Percentiles rank a stretch among this genome's conserved stretches.
Conservation (phyloP, 2,329 filamentous ascomycete species). For the Phialemoniopsis sp. region DNA sequence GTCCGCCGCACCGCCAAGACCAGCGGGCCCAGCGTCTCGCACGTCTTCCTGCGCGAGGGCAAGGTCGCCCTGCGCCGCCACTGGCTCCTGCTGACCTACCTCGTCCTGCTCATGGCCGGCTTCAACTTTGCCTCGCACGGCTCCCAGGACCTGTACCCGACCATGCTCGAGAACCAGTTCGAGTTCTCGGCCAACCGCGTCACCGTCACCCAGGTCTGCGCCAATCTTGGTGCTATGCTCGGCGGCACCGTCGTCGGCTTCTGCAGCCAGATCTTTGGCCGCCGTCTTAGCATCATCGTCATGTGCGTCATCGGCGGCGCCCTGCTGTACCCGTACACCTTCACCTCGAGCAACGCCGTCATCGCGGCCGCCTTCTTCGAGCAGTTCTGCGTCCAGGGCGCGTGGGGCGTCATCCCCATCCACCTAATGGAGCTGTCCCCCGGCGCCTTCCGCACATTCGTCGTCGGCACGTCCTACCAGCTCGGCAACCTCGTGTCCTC, state of each 20-base stretch:
- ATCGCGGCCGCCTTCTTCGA: conserved; percentile 82
- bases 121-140: conserved; percentile 73
- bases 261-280: conserved; percentile 15
- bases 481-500: conserved; percentile 72
- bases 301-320: conserved; percentile 66
- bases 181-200: conserved; percentile 12
- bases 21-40: conserved; percentile 44
- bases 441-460: conserved; percentile 64
- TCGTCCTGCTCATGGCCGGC: conserved; percentile 82
- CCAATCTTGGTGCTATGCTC: conserved; percentile 63
- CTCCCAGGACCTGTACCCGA: conserved; percentile 42
- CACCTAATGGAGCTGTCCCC: conserved; percentile 73
- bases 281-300: conserved; percentile 63
- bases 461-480: conserved; percentile 70
- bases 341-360: conserved; percentile 55
- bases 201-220: conserved; percentile 63
- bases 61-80: conserved; percentile 69
- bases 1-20: conserved; percentile 44
- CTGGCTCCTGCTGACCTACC: conserved; percentile 75
- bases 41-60: conserved; percentile 65
- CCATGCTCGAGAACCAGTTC: conserved; percentile 45
- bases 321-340: conserved; percentile 80
- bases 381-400: conserved; percentile 64
- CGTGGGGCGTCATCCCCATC: conserved; percentile 66
- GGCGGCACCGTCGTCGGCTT: conserved; percentile 1